Conservation (phyloP, 768 basidiomycete species). For the Naganishia vaughanmartiniae region DNA sequence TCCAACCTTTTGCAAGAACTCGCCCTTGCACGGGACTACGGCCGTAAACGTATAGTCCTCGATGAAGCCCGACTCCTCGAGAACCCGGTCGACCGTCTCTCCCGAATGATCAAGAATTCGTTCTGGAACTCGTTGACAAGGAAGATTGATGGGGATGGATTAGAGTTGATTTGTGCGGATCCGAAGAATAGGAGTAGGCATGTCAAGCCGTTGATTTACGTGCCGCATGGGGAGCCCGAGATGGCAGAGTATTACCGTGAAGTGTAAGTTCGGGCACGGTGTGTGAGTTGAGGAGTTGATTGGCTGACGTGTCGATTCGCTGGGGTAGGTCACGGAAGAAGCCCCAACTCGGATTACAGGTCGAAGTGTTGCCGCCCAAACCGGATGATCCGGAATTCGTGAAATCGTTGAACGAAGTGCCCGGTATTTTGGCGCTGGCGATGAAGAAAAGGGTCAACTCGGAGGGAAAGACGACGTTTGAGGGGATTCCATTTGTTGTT, state of each 20-base stretch:
- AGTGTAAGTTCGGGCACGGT: conserved; percentile 56
- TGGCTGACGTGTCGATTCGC: background rate
- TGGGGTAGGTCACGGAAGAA: conserved; percentile 67
- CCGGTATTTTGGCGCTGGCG: conserved; percentile 87
- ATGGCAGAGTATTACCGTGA: conserved; percentile 94
- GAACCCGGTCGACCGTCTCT: conserved; percentile 93
- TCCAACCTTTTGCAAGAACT: conserved; percentile 98
- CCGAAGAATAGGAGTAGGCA: conserved; percentile 94
- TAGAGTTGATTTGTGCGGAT: conserved; percentile 96
- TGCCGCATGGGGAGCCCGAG: conserved; percentile 84
- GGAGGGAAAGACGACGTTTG: conserved; percentile 70
- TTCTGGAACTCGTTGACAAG: conserved; percentile 98
- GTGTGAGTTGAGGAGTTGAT: too few species aligned
- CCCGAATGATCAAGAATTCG: conserved; percentile 93
- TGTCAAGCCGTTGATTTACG: conserved; percentile 87
- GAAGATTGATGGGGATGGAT: conserved; percentile 92
- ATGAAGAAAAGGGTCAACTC: conserved; percentile 84
- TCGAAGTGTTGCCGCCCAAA: conserved; percentile 80
- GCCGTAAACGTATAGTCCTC: conserved; percentile 92
- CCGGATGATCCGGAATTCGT: conserved; percentile 85
- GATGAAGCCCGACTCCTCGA: conserved; percentile 96
- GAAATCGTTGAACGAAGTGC: conserved; percentile 88
- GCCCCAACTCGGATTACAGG: conserved; percentile 89
- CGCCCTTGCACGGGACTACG: conserved; percentile 90
- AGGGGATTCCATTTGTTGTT: conserved; percentile 94